Evolutionary conservation across 2,329 filamentous ascomycete genomes (phyloP).

Genomic region (Fusarium euwallaceae): DNA sequence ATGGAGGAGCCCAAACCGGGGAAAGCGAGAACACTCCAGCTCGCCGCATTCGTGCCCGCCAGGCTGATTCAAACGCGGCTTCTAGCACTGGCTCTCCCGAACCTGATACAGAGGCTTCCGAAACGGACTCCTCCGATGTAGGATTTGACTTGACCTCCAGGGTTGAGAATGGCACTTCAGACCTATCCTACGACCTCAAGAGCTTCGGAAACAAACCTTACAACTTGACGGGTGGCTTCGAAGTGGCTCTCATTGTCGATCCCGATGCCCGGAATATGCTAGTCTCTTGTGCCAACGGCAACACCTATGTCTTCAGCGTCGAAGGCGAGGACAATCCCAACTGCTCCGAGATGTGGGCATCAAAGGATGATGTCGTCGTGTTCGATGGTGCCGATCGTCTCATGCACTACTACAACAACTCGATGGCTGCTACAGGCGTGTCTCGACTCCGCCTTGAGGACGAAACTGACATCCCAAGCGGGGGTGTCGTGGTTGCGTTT

Average conservation of each 20-base stretch:
- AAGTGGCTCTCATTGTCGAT: neutral
- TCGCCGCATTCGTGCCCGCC: neutral
- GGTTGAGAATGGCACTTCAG: neutral
- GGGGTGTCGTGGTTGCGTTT: slow-evolving; percentile 35
- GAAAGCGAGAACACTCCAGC: neutral
- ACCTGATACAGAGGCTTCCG: neutral
- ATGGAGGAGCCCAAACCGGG: too few species aligned
- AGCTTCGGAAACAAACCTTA: neutral
- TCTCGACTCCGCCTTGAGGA: slow-evolving; percentile 46
- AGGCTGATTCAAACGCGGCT: neutral
- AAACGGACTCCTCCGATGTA: neutral
- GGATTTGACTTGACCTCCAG: neutral
- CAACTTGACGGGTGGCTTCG: neutral
- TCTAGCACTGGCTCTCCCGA: neutral
- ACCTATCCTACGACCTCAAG: neutral
- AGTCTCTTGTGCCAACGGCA: slow-evolving; percentile 51
- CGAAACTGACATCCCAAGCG: slow-evolving; percentile 28
- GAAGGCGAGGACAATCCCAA: slow-evolving; percentile 31
- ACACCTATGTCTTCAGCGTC: slow-evolving; percentile 48
- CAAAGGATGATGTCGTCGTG: slow-evolving; percentile 34
- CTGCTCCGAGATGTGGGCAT: slow-evolving; percentile 45
- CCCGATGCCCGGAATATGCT: neutral
- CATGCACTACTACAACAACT: slow-evolving; percentile 52
- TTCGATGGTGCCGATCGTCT: slow-evolving; percentile 42
- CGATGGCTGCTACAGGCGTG: slow-evolving; percentile 50